Base-by-base conservation (phyloP, 2,329 filamentous ascomycete genomes). In the Waltergamsia citrina region DNA sequence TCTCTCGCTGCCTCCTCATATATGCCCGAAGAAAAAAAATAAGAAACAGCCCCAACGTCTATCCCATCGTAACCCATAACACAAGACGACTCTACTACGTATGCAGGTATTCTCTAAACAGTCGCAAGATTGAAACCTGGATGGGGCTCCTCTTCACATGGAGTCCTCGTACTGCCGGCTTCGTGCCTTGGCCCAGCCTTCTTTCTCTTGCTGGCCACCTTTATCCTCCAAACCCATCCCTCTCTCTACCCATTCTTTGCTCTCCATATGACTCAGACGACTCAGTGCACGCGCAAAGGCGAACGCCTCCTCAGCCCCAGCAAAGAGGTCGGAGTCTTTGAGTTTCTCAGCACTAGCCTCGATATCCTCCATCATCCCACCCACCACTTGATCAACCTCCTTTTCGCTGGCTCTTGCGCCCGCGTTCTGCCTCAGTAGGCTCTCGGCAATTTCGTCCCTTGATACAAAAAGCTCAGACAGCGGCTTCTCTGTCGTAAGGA, bases 221-320 rank as follows among this genome's bases (percentile, higher is more conserved):
- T 67, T 60, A 40, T 57, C 63, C 58, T 84, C 78, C 36, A 85
- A 51, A 0, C 79, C 71, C 68, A 78, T 74, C 2, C 76, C 88
- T 11, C 87, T 62, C 60, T 96, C 90, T 4, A 96, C 84, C 92
- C 92, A 98, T 54, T 95, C 83, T 55, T 78, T 76, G 54, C 85
- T 92, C 15, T 87, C 85, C 92, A 98, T 98, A 59, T 96, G 87
- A 35, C 69, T 81, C 40, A 98, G 61, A 36, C 92, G 67, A 35
- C 81, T 88, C 45, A 96, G 57, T 2, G 92, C 92, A 35, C 92
- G 68, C 17, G 87, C 87, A 65, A 98, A 98, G 0, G 92, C 92
- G 63, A 98, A 98, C 0, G 86, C 75, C 60, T 98, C 92, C 63
- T 98, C 92, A 38, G 95, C 92, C 26, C 92, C 92, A 2, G 81